These are phyloP conservation scores for Cinchona pubescens DNA, from an alignment of 257 asterid species.

Conservation along the genomic window DNA sequence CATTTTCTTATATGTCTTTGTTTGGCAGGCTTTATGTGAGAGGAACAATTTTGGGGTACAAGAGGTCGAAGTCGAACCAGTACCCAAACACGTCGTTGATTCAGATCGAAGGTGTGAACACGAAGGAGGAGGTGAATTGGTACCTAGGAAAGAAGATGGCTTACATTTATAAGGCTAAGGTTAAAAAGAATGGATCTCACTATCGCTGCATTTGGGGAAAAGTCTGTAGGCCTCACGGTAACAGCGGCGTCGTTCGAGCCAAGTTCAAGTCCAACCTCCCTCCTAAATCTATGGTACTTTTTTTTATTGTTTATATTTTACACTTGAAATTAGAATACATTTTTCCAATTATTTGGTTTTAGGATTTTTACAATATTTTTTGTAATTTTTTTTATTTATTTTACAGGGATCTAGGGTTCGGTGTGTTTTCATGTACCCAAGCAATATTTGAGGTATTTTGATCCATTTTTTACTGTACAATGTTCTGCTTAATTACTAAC, in stretches of 20 bases:
- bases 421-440: constrained; percentile 74
- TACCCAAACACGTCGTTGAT: constrained; percentile 86
- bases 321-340: background rate
- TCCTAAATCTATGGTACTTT: constrained; percentile 63
- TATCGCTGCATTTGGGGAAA: constrained; percentile 96
- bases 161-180: constrained; percentile 87
- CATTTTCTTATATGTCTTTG: background rate
- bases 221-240: constrained; percentile 79
- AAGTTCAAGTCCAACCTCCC: constrained; percentile 73
- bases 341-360: background rate
- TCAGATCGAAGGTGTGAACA: constrained; percentile 90
- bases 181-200: constrained; percentile 73
- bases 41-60: constrained; percentile 66
- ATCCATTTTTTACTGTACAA: background rate
- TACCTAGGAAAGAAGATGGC: constrained; percentile 82
- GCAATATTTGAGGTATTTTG: constrained; percentile 49
- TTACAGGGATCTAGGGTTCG: constrained; percentile 63
- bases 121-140: constrained; percentile 86
- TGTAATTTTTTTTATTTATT: background rate
- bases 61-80: constrained; percentile 93
- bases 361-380: background rate
- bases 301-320: background rate
- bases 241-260: constrained; percentile 85
- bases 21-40: constrained; percentile 43
- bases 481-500: background rate